These are phyloP conservation scores for Penicillium diatomitis DNA, from an alignment of 495 filamentous ascomycete genomes.

Conservation along the genomic window DNA sequence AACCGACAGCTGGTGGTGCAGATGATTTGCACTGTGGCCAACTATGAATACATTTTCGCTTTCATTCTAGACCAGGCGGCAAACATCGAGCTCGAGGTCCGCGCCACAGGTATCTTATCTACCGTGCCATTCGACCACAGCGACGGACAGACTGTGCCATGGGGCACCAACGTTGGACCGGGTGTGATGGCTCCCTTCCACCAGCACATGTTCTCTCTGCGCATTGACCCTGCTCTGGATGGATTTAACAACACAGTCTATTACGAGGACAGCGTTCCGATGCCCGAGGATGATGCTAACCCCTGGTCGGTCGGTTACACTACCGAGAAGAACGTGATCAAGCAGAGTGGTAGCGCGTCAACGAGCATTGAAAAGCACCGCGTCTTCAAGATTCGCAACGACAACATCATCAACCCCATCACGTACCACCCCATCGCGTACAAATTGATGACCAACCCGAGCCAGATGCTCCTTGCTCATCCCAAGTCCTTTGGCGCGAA, in stretches of 20 bases:
- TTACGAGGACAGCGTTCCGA: slow-evolving; percentile 62
- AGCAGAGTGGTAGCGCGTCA: slow-evolving; percentile 53
- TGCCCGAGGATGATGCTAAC: slow-evolving; percentile 63
- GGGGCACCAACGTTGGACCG: slow-evolving; percentile 80
- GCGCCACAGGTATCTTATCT: slow-evolving; percentile 79
- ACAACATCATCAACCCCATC: slow-evolving; percentile 54
- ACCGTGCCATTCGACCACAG: slow-evolving; percentile 65
- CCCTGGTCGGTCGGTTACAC: slow-evolving; percentile 72
- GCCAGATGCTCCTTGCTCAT: slow-evolving; percentile 72
- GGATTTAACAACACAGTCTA: slow-evolving; percentile 62
- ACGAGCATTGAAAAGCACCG: slow-evolving; percentile 56
- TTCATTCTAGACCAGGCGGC: slow-evolving; percentile 83
- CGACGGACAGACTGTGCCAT: slow-evolving; percentile 45
- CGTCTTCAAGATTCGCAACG: slow-evolving; percentile 76
- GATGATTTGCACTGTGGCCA: slow-evolving; percentile 68
- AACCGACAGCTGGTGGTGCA: slow-evolving; percentile 58
- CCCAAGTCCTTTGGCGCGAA: slow-evolving; percentile 58
- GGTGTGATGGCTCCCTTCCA: slow-evolving; percentile 72
- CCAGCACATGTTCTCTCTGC: slow-evolving; percentile 87
- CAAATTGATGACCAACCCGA: slow-evolving; percentile 62
- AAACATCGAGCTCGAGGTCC: slow-evolving; percentile 72
- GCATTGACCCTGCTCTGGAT: slow-evolving; percentile 75
- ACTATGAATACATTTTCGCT: slow-evolving; percentile 81
- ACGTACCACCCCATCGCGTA: slow-evolving; percentile 73
- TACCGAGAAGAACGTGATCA: slow-evolving; percentile 50